A percentile compares a stretch with the other conserved stretches of the same genome.
Evolutionary conservation across 2,329 filamentous ascomycete species (phyloP).

Genomic region (Colletotrichum sidae): DNA sequence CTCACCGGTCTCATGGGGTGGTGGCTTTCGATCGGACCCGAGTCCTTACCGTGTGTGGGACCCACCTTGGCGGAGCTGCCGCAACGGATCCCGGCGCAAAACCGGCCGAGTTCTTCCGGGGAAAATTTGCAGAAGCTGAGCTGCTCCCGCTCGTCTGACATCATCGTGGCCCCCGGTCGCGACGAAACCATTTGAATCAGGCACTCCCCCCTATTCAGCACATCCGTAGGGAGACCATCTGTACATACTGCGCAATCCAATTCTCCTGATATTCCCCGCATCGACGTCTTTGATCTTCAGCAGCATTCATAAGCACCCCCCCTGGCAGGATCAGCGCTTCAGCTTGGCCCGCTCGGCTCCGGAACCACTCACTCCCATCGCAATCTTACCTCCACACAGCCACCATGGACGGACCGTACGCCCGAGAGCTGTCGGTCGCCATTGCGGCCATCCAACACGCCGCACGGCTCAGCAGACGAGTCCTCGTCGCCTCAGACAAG

Average conservation of each 20-base stretch:
- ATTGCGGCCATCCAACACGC: constrained; percentile 58
- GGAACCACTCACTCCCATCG: not conserved
- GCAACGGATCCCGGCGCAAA: constrained; percentile 29
- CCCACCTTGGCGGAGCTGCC: constrained; percentile 30
- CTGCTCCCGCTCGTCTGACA: constrained; percentile 17
- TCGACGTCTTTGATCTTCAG: too few relatives aligned
- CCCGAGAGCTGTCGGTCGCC: constrained; percentile 55
- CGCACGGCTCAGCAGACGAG: constrained; percentile 60
- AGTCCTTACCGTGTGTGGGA: not conserved
- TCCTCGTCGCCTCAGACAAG: constrained; percentile 61
- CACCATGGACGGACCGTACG: constrained; percentile 57
- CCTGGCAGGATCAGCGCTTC: constrained; percentile 13
- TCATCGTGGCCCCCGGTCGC: constrained; percentile 19
- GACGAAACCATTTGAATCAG: not conserved
- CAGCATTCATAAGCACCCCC: not conserved
- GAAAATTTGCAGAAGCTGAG: constrained; percentile 31
- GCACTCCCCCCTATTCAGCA: too few relatives aligned
- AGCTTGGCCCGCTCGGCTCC: not conserved
- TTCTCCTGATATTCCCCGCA: too few relatives aligned
- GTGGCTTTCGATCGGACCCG: constrained; percentile 12
- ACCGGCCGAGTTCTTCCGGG: constrained; percentile 24
- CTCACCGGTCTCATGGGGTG: not conserved
- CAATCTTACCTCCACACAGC: not conserved
- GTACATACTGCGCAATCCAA: too few relatives aligned
- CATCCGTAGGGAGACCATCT: too few relatives aligned